Conservation (phyloP, 192 early-diverging fungal genomes). For the Rhizophagus sp. region DNA sequence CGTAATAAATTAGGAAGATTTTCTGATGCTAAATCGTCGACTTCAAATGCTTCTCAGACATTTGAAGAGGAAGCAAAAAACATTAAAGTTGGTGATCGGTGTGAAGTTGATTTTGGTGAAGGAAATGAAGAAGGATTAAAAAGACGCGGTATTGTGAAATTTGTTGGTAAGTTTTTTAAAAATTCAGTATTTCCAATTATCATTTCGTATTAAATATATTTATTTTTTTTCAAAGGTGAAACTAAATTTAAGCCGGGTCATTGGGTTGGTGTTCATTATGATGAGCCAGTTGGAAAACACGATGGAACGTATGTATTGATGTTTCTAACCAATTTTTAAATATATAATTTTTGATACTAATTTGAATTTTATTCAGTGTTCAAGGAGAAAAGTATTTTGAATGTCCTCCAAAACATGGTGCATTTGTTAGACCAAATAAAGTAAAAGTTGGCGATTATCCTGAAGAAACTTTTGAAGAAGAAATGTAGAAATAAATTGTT, state of each 20-base stretch:
- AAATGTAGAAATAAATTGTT: constrained; percentile 5
- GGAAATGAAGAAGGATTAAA: constrained; percentile 41
- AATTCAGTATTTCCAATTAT: background rate
- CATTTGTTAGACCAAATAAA: constrained; percentile 88
- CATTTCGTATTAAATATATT: background rate
- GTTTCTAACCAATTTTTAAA: background rate
- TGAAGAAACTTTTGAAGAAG: constrained; percentile 70
- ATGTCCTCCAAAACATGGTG: constrained; percentile 73
- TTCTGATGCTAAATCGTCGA: constrained; percentile 54
- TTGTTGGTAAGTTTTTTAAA: constrained; percentile 60
- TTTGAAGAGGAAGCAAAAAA: constrained; percentile 62
- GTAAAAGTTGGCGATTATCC: constrained; percentile 93
- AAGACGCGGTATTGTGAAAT: constrained; percentile 66
- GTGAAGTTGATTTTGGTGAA: constrained; percentile 71
- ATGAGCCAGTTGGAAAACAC: constrained; percentile 96
- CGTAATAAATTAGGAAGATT: constrained; percentile 89
- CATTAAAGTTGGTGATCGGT: constrained; percentile 80
- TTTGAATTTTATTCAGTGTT: constrained; percentile 45
- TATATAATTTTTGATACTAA: background rate
- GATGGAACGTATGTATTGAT: constrained; percentile 61
- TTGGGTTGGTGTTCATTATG: constrained; percentile 95
- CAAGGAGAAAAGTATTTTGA: constrained; percentile 78
- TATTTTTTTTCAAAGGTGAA: constrained; percentile 40
- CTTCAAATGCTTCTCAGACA: constrained; percentile 42
- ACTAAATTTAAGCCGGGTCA: constrained; percentile 80